phyloP scores from a whole-genome alignment of 2,329 filamentous ascomycete genomes.

The Gliomastix tumulicola region DNA sequence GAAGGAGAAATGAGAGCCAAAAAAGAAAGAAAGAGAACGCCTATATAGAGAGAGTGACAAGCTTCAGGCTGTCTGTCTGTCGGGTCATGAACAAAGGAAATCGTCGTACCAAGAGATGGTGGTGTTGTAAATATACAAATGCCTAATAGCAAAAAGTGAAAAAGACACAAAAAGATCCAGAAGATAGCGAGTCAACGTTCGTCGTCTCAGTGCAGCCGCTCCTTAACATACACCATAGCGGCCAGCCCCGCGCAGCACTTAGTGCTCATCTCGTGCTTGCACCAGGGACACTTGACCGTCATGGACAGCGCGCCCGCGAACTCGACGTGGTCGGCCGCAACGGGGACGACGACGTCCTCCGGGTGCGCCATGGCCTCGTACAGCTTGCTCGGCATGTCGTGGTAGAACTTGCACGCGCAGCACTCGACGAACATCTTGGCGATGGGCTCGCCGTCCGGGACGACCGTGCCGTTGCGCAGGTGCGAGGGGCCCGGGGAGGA shows the following conservation, averaged over 20 bases:
- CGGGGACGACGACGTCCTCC: constrained; percentile 39
- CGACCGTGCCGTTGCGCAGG: too few relatives aligned
- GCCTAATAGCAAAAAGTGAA: too few relatives aligned
- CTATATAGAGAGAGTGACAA: too few relatives aligned
- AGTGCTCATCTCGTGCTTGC: constrained; percentile 62
- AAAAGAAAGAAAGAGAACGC: too few relatives aligned
- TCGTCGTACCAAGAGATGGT: too few relatives aligned
- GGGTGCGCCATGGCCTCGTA: constrained; percentile 60
- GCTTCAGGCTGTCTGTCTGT: too few relatives aligned
- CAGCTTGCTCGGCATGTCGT: constrained; percentile 57
- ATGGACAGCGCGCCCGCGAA: constrained; percentile 52
- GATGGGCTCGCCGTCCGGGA: constrained; percentile 27
- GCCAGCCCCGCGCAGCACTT: constrained; percentile 63
- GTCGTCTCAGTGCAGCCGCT: constrained; percentile 50
- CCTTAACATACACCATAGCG: constrained; percentile 58
- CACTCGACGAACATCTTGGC: constrained; percentile 61
- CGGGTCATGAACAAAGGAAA: too few relatives aligned
- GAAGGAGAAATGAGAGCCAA: too few relatives aligned
- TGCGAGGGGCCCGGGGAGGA: neutral
- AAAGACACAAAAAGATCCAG: too few relatives aligned
- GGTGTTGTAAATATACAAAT: too few relatives aligned
- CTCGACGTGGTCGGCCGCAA: constrained; percentile 38
- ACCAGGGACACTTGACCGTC: constrained; percentile 65
- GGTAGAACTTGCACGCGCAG: constrained; percentile 56
- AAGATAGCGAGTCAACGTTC: too few relatives aligned